Evolutionary conservation across 306 rosid genomes (phyloP), one percentile per base, ranked within the genome.

Genomic region (Prunus salicina): DNA sequence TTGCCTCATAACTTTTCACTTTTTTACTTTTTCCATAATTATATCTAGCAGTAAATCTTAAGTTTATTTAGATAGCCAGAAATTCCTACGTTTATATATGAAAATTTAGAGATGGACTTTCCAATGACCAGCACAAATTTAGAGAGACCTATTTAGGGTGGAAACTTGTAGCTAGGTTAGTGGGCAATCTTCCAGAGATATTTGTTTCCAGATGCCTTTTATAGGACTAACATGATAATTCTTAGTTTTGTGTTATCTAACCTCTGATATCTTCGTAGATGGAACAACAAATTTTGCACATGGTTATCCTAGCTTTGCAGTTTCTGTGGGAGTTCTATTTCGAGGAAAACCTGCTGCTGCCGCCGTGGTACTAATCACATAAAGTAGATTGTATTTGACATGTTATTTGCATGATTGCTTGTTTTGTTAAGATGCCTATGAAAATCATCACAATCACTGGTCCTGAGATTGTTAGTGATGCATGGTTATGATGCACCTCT

Each of bases 261-360:
- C 66, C 30, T 68, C 66, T 62, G 71, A 60, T 82, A 77, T 77
- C 20, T 73, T 76, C 49, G 72, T 71, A 92, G 99, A 95, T 82
- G 99, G 99, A 70, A 95, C 99, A 16, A 95, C 99, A 82, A 95
- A 95, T 85, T 95, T 92, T 69, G 97, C 99, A 16, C 99, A 92
- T 27, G 87, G 97, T 80, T 95, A 95, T 83, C 97, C 97, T 43
- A 82, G 89, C 86, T 95, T 95, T 88, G 97, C 97, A 8, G 99
- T 95, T 68, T 92, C 99, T 71, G 89, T 95, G 53, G 99, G 97
- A 71, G 97, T 95, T 82, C 75, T 95, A 38, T 90, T 84, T 82
- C 87, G 82, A 78, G 99, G 99, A 83, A 92, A 85, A 76, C 99
- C 99, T 78, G 92, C 89, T 49, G 97, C 97, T 72, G 97, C 97